Percentiles rank a stretch among this genome's conserved stretches.
Conservation (phyloP, 176 grass and related monocot species). For the Raddia guianensis region DNA sequence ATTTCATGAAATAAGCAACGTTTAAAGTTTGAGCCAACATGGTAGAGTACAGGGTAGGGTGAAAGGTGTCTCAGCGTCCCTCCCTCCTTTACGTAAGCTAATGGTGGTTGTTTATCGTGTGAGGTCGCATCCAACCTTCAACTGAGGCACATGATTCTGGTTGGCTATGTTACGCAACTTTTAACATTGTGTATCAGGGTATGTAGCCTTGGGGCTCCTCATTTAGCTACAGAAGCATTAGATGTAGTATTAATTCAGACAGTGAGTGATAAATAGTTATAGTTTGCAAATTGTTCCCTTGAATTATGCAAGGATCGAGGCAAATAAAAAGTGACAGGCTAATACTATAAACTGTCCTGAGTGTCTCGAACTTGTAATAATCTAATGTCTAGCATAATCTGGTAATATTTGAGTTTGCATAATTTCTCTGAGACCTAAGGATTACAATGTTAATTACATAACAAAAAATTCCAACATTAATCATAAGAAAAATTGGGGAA, state of each 20-base stretch:
- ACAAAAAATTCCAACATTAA: background rate
- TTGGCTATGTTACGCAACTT: constrained; percentile 1
- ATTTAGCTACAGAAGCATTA: background rate
- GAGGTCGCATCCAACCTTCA: background rate
- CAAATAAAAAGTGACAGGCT: background rate
- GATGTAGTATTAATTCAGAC: background rate
- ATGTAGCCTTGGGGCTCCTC: constrained; percentile 5
- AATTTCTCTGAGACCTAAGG: background rate
- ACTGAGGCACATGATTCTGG: background rate
- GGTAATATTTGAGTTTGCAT: background rate
- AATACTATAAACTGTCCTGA: background rate
- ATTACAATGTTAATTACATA: background rate
- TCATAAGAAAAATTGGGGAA: background rate
- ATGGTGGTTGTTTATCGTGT: background rate
- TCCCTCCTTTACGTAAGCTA: constrained; percentile 7
- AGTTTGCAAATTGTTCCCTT: background rate
- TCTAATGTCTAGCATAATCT: background rate
- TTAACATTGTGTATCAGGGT: background rate
- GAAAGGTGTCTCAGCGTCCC: background rate
- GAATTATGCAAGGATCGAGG: background rate
- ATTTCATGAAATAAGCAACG: constrained; percentile 13
- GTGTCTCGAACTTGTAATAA: constrained; percentile 4
- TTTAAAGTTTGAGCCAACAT: background rate
- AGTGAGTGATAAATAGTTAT: background rate
- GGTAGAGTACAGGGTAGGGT: background rate